Base-by-base conservation (phyloP, 2,329 filamentous ascomycete genomes). In the Fusarium sterilihyphosum region DNA sequence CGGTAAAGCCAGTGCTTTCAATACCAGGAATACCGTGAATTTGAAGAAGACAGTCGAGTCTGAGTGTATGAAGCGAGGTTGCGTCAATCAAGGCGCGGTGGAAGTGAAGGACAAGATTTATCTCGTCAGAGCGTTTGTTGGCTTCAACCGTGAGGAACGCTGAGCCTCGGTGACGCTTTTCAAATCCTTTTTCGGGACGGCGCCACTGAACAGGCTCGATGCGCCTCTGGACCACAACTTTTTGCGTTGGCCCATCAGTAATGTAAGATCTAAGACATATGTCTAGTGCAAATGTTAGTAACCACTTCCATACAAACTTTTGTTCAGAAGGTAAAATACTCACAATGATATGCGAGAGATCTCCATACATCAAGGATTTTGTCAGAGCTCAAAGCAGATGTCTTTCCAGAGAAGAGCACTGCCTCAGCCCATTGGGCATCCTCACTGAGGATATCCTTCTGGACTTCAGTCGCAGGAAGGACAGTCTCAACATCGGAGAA, bases 361-460 rank as follows among this genome's bases (percentile, higher is more conserved):
- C 49, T 64, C 65, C 65, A 67, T 9, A 33, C 33, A 43, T 64
- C 47, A n/a, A 52, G 49, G n/a, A 43, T 38, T 3, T 64, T 67
- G 8, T 67, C 53, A 18, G 41, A 53, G 38, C 38, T 47, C 33
- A 67, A 59, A 13, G 43, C 41, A 33, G 65, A 52, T 1, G 60
- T 40, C 38, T 59, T 57, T 20, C 60, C 65, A 13, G 65, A 59
- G 3, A 47, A 64, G 24, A 67, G 38, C 10, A 64, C 60, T 29
- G 60, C 65, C 31, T 67, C 59, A 35, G 65, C 60, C 65, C 65
- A 67, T 49, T 67, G 60, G 14, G 65, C 20, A 65, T 65, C 65
- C 37, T 64, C 65, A 1, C 37, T 64, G 24, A 67, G 60, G 14
- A 64, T 54, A 6, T 67, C 65, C 22, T 49, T 65, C 50, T 67